phyloP scores from a whole-genome alignment of 306 rosid genomes.

The Psophocarpus tetragonolobus region DNA sequence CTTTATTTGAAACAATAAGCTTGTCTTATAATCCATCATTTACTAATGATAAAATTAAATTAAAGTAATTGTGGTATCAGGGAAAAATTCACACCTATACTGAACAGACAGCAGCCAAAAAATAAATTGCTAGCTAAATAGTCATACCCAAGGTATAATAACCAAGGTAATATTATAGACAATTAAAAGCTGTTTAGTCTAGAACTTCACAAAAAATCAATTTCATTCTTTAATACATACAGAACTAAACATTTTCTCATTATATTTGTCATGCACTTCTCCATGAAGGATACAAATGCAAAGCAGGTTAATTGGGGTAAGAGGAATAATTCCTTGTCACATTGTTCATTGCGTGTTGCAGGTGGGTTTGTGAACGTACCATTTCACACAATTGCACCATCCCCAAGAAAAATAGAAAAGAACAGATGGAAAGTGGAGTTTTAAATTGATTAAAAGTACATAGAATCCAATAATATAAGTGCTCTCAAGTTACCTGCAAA shows the following conservation, averaged over 20 bases:
- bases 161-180: not conserved
- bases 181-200: not conserved
- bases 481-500: slow-evolving; percentile 73
- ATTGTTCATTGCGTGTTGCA: not conserved
- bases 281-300: slow-evolving; percentile 6
- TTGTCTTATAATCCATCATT: not conserved
- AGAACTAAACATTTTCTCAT: slow-evolving; percentile 15
- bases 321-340: not conserved
- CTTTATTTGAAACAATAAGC: not conserved
- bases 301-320: not conserved
- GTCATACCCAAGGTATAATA: slow-evolving; percentile 7
- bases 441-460: not conserved
- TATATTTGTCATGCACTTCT: not conserved
- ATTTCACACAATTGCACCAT: slow-evolving; percentile 4
- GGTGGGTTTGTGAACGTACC: not conserved
- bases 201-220: not conserved
- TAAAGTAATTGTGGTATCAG: not conserved
- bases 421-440: not conserved
- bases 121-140: not conserved
- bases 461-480: not conserved
- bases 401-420: slow-evolving; percentile 5
- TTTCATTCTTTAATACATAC: not conserved
- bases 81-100: not conserved
- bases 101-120: not conserved
- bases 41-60: not conserved